Base-by-base conservation (phyloP, 1,139 yeast species). In the Diutina siamensis region DNA sequence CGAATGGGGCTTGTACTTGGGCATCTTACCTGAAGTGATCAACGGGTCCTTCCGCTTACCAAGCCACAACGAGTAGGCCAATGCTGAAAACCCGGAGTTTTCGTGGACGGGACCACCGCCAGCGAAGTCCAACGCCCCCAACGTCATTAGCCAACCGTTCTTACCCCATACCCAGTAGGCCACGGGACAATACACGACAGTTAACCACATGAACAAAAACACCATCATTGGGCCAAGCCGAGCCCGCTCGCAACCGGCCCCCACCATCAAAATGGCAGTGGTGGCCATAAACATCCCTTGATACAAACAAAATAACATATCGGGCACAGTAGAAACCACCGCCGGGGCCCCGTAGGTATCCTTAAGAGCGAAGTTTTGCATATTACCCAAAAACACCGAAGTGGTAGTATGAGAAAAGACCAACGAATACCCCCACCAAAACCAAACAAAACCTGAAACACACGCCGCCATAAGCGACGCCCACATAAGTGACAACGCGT, bases 41-140 rank as follows among this genome's bases (percentile, higher is more conserved):
- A 80, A 68, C 34, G 89, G 89, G 59, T 86, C 95, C 57, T 80
- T 78, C 72, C 98, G 84, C 71, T 83, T 86, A 65, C 98, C 98
- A 58, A 92, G 76, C 52, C 86, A 68, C 48, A 89, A 71, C 35
- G 98, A 94, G 61, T 89, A 89, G 47, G 96, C 94, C 52, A 92
- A 72, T 38, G 97, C 97, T 57, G 95, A 94, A 55, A 83, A 85
- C 54, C 98, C 98, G 35, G 96, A 85, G 56, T 87, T 72, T 68
- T 86, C 87, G 67, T 92, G 98, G 49, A 92, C 97, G 52, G 97
- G 96, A 51, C 97, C 96, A 59, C 97, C 97, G 57, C 98, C 98
- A 35, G 97, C 97, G 61, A 86, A 92, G 67, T 92, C 98, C 49
- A 87, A 75, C 31, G 88, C 81, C 51, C 97, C 97, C 48, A 89